Percentiles rank a stretch among this genome's conserved stretches.
Conservation (phyloP, 192 early-diverging fungal species). For the Coemansia sp. region DNA sequence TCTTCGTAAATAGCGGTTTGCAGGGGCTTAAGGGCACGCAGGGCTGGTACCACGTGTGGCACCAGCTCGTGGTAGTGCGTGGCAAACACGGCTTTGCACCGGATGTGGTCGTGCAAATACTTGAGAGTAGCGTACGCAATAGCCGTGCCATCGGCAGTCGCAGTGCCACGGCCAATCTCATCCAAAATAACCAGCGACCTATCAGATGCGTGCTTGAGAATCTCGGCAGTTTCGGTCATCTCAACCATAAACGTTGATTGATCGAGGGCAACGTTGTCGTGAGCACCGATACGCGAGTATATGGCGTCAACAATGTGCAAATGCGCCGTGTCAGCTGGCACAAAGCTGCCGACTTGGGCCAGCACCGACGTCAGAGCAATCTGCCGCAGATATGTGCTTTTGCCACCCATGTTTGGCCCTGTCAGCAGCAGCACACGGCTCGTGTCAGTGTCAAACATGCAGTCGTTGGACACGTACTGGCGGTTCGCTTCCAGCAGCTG, state of each 20-base stretch:
- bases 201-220: slow-evolving; percentile 67
- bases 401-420: slow-evolving; percentile 91
- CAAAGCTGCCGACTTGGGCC: slow-evolving; percentile 81
- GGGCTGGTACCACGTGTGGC: slow-evolving; percentile 39
- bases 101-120: slow-evolving; percentile 55
- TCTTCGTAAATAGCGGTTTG: slow-evolving; percentile 41
- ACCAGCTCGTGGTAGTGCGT: slow-evolving; percentile 78
- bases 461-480: slow-evolving; percentile 59
- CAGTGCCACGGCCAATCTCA: slow-evolving; percentile 74
- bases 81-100: slow-evolving; percentile 69
- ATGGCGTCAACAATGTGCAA: slow-evolving; percentile 70
- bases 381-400: slow-evolving; percentile 80
- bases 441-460: slow-evolving; percentile 27
- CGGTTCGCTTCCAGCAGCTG: slow-evolving; percentile 50
- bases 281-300: slow-evolving; percentile 73
- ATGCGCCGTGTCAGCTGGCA: slow-evolving; percentile 76
- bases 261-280: slow-evolving; percentile 62
- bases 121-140: slow-evolving; percentile 69
- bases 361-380: slow-evolving; percentile 74
- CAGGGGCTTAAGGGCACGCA: slow-evolving; percentile 20
- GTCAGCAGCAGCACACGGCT: slow-evolving; percentile 62
- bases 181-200: slow-evolving; percentile 83
- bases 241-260: slow-evolving; percentile 86
- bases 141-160: slow-evolving; percentile 64
- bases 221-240: slow-evolving; percentile 82